Conservation (phyloP, 2,329 filamentous ascomycete species). For the Penicillium sp. region DNA sequence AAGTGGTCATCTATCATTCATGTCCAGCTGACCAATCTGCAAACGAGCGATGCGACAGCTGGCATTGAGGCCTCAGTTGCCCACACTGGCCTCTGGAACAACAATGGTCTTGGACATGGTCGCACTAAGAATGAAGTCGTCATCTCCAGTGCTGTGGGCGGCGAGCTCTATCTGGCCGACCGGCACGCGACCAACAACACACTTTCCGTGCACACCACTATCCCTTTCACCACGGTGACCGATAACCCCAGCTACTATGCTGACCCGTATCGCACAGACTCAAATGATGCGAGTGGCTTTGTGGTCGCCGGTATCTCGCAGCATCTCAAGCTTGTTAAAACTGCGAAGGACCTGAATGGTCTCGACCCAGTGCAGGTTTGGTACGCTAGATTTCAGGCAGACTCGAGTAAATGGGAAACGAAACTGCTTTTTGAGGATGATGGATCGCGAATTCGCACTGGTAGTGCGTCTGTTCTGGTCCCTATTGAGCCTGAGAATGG, state of each 20-base stretch:
- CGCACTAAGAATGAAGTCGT: constrained; percentile 33
- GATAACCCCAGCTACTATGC: constrained; percentile 62
- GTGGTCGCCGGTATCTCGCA: constrained; percentile 52
- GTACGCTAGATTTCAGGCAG: constrained; percentile 34
- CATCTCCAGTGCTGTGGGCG: constrained; percentile 45
- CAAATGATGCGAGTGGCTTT: constrained; percentile 54
- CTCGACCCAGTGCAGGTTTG: constrained; percentile 51
- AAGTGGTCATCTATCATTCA: constrained; percentile 55
- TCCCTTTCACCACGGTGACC: constrained; percentile 48
- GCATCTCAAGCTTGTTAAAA: constrained; percentile 38
- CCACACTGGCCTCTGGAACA: constrained; percentile 50
- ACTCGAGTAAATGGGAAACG: constrained; percentile 41
- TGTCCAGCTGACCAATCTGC: constrained; percentile 37
- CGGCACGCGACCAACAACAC: constrained; percentile 26
- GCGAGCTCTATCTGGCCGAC: constrained; percentile 46
- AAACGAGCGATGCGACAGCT: constrained; percentile 24
- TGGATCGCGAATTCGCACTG: constrained; percentile 50
- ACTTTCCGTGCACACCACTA: constrained; percentile 44
- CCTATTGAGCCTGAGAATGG: constrained; percentile 51
- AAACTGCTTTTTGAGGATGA: constrained; percentile 60
- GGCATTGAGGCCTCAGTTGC: constrained; percentile 49
- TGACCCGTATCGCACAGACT: constrained; percentile 51
- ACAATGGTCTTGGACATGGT: constrained; percentile 59
- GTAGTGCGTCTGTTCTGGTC: constrained; percentile 55
- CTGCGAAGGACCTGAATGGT: constrained; percentile 34